Percentiles rank a stretch among this genome's conserved stretches.
These are phyloP conservation scores for Sherardia arvensis DNA, from an alignment of 257 asterid species.

Conservation along the genomic window DNA sequence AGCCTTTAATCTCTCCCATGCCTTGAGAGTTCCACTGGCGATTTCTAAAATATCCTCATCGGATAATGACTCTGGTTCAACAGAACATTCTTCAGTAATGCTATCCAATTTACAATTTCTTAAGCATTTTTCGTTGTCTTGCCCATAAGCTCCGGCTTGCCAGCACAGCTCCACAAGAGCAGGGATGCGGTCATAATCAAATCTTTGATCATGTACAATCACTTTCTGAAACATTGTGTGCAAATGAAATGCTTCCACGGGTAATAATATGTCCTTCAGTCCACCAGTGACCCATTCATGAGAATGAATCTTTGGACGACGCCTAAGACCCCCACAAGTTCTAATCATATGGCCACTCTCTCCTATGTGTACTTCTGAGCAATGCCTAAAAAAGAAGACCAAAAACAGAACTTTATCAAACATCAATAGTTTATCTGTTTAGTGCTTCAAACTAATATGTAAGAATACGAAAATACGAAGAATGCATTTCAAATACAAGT, in stretches of 20 bases:
- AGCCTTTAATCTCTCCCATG: constrained; percentile 64
- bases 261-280: constrained; percentile 45
- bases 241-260: constrained; percentile 65
- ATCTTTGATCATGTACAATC: constrained; percentile 56
- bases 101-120: constrained; percentile 7
- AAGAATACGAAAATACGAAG: too few relatives aligned
- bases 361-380: constrained; percentile 80
- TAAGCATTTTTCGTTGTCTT: constrained; percentile 14
- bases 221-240: constrained; percentile 51
- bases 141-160: constrained; percentile 62
- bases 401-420: neutral
- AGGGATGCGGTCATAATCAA: constrained; percentile 63
- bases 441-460: too few relatives aligned
- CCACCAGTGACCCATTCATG: constrained; percentile 66
- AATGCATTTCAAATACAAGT: too few relatives aligned
- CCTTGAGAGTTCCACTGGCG: constrained; percentile 47
- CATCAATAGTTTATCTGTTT: neutral
- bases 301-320: constrained; percentile 39
- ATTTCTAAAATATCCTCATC: constrained; percentile 31
- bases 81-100: constrained; percentile 4
- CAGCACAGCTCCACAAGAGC: constrained; percentile 80
- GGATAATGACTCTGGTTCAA: constrained; percentile 22
- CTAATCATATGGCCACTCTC: constrained; percentile 69
- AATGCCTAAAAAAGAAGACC: constrained; percentile 36
- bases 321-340: constrained; percentile 66